phyloP scores from a whole-genome alignment of 2,329 filamentous ascomycete genomes.

The Colletotrichum higginsianum region DNA sequence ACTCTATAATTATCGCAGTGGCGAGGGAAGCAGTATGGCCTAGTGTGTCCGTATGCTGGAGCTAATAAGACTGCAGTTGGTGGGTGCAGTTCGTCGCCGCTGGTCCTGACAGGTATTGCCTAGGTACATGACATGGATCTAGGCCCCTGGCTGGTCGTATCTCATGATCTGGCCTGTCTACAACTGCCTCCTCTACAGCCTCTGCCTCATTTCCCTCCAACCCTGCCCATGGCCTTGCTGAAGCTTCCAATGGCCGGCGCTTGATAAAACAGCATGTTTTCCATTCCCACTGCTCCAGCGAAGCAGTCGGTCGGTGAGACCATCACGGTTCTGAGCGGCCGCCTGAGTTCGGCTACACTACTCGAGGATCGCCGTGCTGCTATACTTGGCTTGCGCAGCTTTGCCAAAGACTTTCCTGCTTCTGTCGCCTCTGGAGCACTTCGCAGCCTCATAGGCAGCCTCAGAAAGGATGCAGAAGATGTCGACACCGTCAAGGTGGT shows the following conservation, averaged over 20 bases:
- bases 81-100: not conserved
- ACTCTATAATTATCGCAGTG: not conserved
- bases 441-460: conserved; percentile 85
- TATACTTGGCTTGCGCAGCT: conserved; percentile 92
- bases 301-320: conserved; percentile 97
- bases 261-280: conserved; percentile 66
- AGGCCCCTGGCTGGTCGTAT: conserved; percentile 3
- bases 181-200: not conserved
- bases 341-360: conserved; percentile 89
- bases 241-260: conserved; percentile 37
- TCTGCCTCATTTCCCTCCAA: not conserved
- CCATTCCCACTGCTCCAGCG: conserved; percentile 81
- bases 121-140: not conserved
- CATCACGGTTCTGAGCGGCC: conserved; percentile 89
- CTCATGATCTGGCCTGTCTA: conserved; percentile 2
- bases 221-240: conserved; percentile 16
- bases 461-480: conserved; percentile 92
- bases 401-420: conserved; percentile 96
- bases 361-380: conserved; percentile 95
- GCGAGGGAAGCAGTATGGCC: not conserved
- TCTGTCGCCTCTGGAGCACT: conserved; percentile 96
- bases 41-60: not conserved
- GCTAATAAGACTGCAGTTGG: too few relatives aligned
- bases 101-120: not conserved
- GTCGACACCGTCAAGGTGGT: conserved; percentile 96